Base-by-base conservation (phyloP, 352 stramenopile genomes). In the Elongisporangium senticosum region DNA sequence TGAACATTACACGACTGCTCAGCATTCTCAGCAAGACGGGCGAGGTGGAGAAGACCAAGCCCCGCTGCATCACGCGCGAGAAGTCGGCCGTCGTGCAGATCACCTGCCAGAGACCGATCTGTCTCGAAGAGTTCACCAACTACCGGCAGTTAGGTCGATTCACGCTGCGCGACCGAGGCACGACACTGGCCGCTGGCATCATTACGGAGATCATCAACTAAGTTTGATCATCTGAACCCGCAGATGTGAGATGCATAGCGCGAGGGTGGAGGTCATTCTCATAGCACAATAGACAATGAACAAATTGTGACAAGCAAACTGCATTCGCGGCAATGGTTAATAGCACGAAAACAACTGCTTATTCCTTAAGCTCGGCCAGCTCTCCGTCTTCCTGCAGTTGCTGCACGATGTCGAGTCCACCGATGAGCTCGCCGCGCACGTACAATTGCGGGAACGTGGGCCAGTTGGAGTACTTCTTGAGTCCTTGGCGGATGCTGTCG, bases 391-490 rank as follows among this genome's bases (percentile, higher is more conserved):
- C 83, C 53, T 95, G 81, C 62, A 99, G 83, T 70, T 99, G 96
- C 72, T 97, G 94, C 23, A 99, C 79, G 69, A 99, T 98, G 72
- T 99, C 97, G 54, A 99, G 79, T 15, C 97, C 97, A 62, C 97
- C 97, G 13, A 99, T 83, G 62, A 99, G 84, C 68, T 99, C 93
- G 51, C 97, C 97, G 37, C 97, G 90, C 22, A 98, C 87, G 78
- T 99, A 99, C 6, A 99, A 67, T 69, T 99, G 95, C 11, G 97
- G 97, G 78, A 96, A 99, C 17, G 97, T 99, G 10, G 96, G 96
- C 97, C 97, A 99, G 79, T 99, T 98, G 10, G 81, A 97, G 69
- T 93, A 98, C 62, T 95, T 91, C 75, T 99, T 99, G 49, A 99
- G 83, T 13, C 93, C 96, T 72, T 99, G 88, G 40, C 97, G 92